Base-by-base conservation (phyloP, 2,329 filamentous ascomycete species). In the Plectosphaerella cucumerina region DNA sequence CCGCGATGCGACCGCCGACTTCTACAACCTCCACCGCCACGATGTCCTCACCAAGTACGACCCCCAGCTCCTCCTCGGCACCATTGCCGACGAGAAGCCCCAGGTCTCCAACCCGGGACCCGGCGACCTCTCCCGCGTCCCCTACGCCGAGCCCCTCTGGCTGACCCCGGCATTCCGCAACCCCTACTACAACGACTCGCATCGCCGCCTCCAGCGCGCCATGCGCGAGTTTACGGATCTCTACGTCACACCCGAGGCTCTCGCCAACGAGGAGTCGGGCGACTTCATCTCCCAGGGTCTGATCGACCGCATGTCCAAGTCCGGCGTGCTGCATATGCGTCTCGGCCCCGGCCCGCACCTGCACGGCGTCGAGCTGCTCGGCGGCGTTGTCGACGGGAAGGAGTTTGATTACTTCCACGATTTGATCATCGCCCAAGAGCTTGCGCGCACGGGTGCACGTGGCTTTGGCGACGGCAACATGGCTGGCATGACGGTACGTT, bases 21-120 rank as follows among this genome's bases (percentile, higher is more conserved):
- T 95, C 70, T 96, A 95, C 81, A 95, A 95, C 74, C 84, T 96
- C 49, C 91, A 96, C 72, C 79, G 90, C 22, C 90, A 96, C 60
- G 90, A 96, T 70, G 89, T 95, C n/a, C 79, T 96, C 11, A 74
- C 84, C 54, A 91, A 91, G 67, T 95, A 95, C 75, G 72, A 78
- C 44, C 76, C 81, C 60, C 50, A 49, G 44, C 79, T 96, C 17
- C 86, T 82, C 68, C 80, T 96, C 60, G 90, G 90, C 62, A 88
- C 82, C 14, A 68, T 96, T 63, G 74, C 83, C 58, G 87, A 83
- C 68, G 89, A 96, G 74, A 85, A 78, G 62, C 79, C 89, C 18
- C 82, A 90, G 63, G 82, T 94, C 59, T 77, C 91, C 56, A 82
- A 84, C 18, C 83, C 81, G 2, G 70, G 84, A 62, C 74, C 82